Evolutionary conservation across 2,329 filamentous ascomycete species (phyloP).

Genomic region (Zymoseptoria brevis): DNA sequence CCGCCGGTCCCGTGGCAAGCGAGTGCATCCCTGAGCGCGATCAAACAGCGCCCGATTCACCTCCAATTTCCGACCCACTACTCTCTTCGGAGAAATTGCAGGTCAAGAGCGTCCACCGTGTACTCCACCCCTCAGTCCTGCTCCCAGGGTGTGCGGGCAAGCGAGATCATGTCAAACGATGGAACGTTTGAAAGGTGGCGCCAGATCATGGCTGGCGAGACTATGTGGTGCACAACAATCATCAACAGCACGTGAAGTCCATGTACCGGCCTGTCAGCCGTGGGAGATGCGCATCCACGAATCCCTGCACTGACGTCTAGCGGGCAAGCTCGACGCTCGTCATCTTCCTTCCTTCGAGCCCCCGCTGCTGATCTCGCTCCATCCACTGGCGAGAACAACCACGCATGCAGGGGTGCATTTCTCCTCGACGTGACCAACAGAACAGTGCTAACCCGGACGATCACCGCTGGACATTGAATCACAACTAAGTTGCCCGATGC

Average conservation of each 20-base stretch:
- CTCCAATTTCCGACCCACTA: constrained; percentile 16
- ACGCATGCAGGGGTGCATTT: background rate
- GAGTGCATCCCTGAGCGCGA: constrained; percentile 14
- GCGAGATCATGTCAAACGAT: constrained; percentile 17
- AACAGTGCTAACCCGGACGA: background rate
- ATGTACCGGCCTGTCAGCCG: constrained; percentile 12
- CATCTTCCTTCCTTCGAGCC: background rate
- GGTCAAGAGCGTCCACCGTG: constrained; percentile 2
- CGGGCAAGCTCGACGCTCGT: background rate
- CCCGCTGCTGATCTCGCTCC: background rate
- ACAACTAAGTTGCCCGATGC: constrained; percentile 1
- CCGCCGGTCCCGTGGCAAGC: constrained; percentile 3
- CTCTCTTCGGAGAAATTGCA: constrained; percentile 14
- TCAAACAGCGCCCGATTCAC: constrained; percentile 14
- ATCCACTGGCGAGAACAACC: background rate
- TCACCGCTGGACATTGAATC: background rate
- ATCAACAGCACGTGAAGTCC: constrained; percentile 11
- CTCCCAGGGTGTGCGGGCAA: constrained; percentile 3
- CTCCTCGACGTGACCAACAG: background rate
- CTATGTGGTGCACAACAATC: constrained; percentile 2
- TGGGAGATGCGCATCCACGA: background rate
- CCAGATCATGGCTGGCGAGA: constrained; percentile 7
- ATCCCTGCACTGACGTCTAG: background rate
- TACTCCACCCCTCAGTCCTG: background rate
- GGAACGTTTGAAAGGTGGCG: constrained; percentile 17